Conservation (phyloP, 2,329 filamentous ascomycete genomes). For the Cladosporium austrohemisphaericum region DNA sequence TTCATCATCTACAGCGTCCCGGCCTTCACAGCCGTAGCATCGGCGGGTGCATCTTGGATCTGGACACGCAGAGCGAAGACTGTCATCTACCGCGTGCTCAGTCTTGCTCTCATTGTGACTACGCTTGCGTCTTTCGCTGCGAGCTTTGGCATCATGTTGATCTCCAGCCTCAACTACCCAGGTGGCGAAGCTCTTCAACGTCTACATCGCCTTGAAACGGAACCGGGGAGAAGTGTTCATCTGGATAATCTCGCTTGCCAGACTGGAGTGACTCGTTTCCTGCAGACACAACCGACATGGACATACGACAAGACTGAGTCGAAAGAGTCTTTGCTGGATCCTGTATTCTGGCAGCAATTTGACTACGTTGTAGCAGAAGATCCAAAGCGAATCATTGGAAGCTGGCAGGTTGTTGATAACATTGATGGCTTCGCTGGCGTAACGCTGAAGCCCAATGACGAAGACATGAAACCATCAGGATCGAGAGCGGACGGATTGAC, state of each 20-base stretch:
- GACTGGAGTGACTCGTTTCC: slow-evolving; percentile 60
- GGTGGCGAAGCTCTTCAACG: slow-evolving; percentile 71
- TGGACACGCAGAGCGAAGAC: slow-evolving; percentile 59
- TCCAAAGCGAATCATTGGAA: slow-evolving; percentile 45
- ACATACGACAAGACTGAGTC: slow-evolving; percentile 59
- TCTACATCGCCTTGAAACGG: slow-evolving; percentile 34
- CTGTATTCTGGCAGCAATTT: slow-evolving; percentile 55
- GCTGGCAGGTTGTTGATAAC: slow-evolving; percentile 51
- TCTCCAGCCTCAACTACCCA: slow-evolving; percentile 90
- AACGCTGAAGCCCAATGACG: slow-evolving; percentile 40
- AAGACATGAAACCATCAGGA: slow-evolving; percentile 19
- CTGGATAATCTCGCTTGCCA: slow-evolving; percentile 61
- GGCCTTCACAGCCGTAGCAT: slow-evolving; percentile 71
- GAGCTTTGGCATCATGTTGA: slow-evolving; percentile 64
- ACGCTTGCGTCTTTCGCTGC: slow-evolving; percentile 57
- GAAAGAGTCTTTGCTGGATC: slow-evolving; percentile 43
- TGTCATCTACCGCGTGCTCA: slow-evolving; percentile 52
- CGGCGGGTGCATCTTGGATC: slow-evolving; percentile 68
- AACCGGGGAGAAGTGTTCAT: slow-evolving; percentile 39
- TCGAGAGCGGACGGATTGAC: not conserved
- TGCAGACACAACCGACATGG: slow-evolving; percentile 48
- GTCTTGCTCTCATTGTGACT: slow-evolving; percentile 56
- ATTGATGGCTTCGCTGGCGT: slow-evolving; percentile 52
- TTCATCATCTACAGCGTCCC: slow-evolving; percentile 91
- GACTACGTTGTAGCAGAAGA: slow-evolving; percentile 57